A percentile compares a stretch with the other conserved stretches of the same genome.
Evolutionary conservation across 2,329 filamentous ascomycete genomes (phyloP).

Genomic region (Fusarium sp.): DNA sequence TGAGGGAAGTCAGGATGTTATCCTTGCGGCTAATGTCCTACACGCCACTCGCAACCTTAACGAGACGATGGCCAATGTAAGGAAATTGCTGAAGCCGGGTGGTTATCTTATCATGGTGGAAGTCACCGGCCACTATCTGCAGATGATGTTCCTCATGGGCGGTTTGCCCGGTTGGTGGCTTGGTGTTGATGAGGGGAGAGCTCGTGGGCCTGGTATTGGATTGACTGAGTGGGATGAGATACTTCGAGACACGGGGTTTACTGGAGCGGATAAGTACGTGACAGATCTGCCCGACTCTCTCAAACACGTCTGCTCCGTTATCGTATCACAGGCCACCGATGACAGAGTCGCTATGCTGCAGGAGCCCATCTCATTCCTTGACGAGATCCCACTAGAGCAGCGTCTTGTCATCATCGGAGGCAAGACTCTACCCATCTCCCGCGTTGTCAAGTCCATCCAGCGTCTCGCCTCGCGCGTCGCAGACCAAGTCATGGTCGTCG

Average conservation of each 20-base stretch:
- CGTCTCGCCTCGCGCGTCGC: background rate
- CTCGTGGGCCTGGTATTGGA: background rate
- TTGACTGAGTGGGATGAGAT: constrained; percentile 14
- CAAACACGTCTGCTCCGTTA: background rate
- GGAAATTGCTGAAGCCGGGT: background rate
- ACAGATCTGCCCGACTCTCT: constrained; percentile 2
- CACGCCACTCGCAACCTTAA: constrained; percentile 5
- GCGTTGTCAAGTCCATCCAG: constrained; percentile 1
- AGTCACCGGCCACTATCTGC: background rate
- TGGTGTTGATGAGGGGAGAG: constrained; percentile 13
- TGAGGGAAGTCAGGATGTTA: constrained; percentile 2
- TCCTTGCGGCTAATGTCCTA: constrained; percentile 3
- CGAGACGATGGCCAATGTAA: constrained; percentile 9
- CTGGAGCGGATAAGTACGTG: background rate
- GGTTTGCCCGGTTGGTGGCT: constrained; percentile 21
- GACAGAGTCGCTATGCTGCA: background rate
- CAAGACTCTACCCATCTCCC: background rate
- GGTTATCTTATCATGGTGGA: constrained; percentile 12
- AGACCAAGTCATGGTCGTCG: background rate
- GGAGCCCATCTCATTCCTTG: constrained; percentile 1
- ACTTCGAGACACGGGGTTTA: background rate
- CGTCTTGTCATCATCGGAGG: background rate
- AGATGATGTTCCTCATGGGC: constrained; percentile 13
- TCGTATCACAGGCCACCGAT: background rate
- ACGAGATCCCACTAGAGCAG: background rate